Evolutionary conservation across 2,329 filamentous ascomycete genomes (phyloP).

Genomic region (Cytospora paraplurivora): DNA sequence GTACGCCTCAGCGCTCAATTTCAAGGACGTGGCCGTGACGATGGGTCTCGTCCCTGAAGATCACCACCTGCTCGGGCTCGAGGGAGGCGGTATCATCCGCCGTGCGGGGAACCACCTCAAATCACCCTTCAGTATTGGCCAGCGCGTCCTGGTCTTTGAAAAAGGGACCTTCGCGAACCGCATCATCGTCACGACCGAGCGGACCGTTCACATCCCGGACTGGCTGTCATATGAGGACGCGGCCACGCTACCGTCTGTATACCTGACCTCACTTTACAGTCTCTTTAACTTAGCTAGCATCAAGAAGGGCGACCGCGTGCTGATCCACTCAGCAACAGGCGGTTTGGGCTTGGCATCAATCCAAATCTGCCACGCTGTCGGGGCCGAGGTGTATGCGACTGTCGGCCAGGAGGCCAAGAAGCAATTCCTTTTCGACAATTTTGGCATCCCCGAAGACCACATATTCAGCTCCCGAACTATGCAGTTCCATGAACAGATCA

Average conservation of each 20-base stretch:
- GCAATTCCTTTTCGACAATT: not conserved
- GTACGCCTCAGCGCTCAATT: not conserved
- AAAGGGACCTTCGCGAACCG: conserved; percentile 32
- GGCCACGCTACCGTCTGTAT: conserved; percentile 3
- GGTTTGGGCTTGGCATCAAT: conserved; percentile 34
- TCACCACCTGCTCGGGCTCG: not conserved
- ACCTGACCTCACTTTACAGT: not conserved
- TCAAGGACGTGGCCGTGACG: conserved; percentile 39
- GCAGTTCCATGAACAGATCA: not conserved
- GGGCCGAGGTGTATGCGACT: conserved; percentile 4
- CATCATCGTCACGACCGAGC: conserved; percentile 7
- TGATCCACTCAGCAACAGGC: conserved; percentile 30
- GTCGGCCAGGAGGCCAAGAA: not conserved
- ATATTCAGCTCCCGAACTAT: not conserved
- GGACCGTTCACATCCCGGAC: conserved; percentile 35
- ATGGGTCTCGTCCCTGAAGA: conserved; percentile 30
- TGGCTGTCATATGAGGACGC: conserved; percentile 30
- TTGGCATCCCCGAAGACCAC: not conserved
- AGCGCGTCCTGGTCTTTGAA: conserved; percentile 26
- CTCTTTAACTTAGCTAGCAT: not conserved
- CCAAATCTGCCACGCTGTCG: conserved; percentile 29
- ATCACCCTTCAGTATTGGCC: not conserved
- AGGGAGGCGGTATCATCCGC: not conserved
- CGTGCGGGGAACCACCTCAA: conserved; percentile 11
- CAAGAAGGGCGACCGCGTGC: not conserved